A percentile compares a stretch with the other conserved stretches of the same genome.
These are phyloP conservation scores for Hippophae rhamnoides DNA, from an alignment of 306 rosid genomes.

Conservation along the genomic window DNA sequence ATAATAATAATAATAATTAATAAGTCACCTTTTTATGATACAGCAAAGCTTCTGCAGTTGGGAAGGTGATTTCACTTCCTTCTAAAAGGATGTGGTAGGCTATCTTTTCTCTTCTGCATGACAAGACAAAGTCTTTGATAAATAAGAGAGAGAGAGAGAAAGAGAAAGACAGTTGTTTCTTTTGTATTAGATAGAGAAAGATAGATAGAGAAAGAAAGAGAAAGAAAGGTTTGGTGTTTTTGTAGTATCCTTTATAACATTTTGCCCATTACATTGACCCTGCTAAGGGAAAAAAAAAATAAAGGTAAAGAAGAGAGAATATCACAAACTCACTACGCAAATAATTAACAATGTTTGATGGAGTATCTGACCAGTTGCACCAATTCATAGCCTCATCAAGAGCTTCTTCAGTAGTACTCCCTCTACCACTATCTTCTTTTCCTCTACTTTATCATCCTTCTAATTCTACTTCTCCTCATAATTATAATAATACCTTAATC, in stretches of 20 bases:
- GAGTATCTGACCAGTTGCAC: conserved; percentile 81
- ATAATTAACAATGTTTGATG: conserved; percentile 53
- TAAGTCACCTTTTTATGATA: background rate
- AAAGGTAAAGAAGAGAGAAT: background rate
- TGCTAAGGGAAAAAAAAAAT: conserved; percentile 13
- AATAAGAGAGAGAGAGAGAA: conserved; percentile 44
- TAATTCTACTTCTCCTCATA: conserved; percentile 17
- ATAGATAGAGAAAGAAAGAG: conserved; percentile 19
- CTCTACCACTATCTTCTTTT: conserved; percentile 38
- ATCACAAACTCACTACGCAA: conserved; percentile 10
- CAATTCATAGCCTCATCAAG: conserved; percentile 74
- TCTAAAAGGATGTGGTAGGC: conserved; percentile 65
- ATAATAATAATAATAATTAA: background rate
- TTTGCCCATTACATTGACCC: conserved; percentile 41
- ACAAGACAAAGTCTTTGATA: conserved; percentile 65
- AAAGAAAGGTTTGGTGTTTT: conserved; percentile 22
- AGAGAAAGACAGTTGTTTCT: conserved; percentile 3
- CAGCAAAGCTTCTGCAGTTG: conserved; percentile 2
- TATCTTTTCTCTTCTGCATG: conserved; percentile 36
- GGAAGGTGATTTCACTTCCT: conserved; percentile 75
- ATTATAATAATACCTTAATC: conserved; percentile 9
- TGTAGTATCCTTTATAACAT: conserved; percentile 34
- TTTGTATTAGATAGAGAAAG: conserved; percentile 6
- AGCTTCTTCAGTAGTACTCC: conserved; percentile 24
- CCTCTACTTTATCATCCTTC: conserved; percentile 20